Evolutionary conservation across 2,329 filamentous ascomycete species (phyloP).

Genomic region (Alternaria conjuncta): DNA sequence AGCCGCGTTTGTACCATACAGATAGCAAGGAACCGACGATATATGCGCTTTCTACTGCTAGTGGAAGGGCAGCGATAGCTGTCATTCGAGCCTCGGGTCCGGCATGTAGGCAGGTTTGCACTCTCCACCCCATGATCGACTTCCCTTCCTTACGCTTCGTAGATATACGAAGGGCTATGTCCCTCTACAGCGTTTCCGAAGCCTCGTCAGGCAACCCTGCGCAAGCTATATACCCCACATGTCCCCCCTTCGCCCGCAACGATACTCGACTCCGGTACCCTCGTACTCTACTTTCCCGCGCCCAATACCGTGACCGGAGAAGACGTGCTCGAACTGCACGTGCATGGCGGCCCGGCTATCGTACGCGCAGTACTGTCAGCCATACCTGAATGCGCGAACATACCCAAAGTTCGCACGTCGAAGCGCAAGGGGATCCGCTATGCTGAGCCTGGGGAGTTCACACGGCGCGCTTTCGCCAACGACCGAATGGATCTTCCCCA

Average conservation of each 20-base stretch:
- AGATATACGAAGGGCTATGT: slow-evolving; percentile 71
- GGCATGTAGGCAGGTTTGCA: slow-evolving; percentile 67
- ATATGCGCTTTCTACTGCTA: slow-evolving; percentile 87
- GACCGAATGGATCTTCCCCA: slow-evolving; percentile 85
- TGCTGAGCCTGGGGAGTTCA: slow-evolving; percentile 95
- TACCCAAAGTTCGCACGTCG: slow-evolving; percentile 3
- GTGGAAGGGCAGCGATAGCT: slow-evolving; percentile 87
- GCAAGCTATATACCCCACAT: slow-evolving; percentile 71
- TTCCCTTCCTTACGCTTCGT: slow-evolving; percentile 12
- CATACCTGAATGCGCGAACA: slow-evolving; percentile 63
- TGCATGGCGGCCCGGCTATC: slow-evolving; percentile 91
- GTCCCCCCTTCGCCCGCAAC: slow-evolving; percentile 48
- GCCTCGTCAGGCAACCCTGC: slow-evolving; percentile 71
- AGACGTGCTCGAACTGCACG: slow-evolving; percentile 88
- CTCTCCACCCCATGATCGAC: background rate
- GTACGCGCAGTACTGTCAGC: slow-evolving; percentile 84
- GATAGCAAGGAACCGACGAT: slow-evolving; percentile 65
- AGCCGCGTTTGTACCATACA: slow-evolving; percentile 21
- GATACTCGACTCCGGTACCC: slow-evolving; percentile 75
- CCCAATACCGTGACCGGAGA: slow-evolving; percentile 90
- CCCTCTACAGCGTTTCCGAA: slow-evolving; percentile 61
- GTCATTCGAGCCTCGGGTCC: slow-evolving; percentile 87
- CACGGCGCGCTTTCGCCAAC: slow-evolving; percentile 87
- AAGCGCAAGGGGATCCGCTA: slow-evolving; percentile 67
- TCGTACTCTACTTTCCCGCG: slow-evolving; percentile 81